Conservation (phyloP, 176 grass and related monocot genomes). For the Panicum miliaceum region DNA sequence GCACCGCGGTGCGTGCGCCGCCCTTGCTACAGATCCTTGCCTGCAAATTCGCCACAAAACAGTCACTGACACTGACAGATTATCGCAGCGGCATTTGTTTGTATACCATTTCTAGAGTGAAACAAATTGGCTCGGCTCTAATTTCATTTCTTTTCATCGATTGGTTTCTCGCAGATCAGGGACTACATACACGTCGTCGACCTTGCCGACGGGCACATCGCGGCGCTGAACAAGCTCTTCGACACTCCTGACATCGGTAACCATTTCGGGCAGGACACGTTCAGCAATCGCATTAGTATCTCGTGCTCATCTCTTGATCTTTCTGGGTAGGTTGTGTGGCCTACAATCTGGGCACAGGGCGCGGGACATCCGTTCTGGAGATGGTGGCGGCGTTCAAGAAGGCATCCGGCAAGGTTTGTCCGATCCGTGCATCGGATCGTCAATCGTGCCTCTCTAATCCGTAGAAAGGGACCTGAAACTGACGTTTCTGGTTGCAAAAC, state of each 20-base stretch:
- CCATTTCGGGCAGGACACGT: neutral
- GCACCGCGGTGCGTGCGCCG: slow-evolving; percentile 57
- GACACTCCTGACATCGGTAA: slow-evolving; percentile 57
- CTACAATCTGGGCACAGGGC: slow-evolving; percentile 84
- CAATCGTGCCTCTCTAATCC: neutral
- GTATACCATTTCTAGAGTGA: neutral
- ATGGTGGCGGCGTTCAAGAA: slow-evolving; percentile 85
- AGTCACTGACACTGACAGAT: neutral
- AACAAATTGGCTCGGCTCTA: neutral
- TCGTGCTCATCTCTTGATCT: neutral
- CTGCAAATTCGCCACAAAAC: neutral
- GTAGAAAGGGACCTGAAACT: slow-evolving; percentile 13
- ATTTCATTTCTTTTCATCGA: neutral
- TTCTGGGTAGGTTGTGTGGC: slow-evolving; percentile 69
- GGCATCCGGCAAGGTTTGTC: slow-evolving; percentile 76
- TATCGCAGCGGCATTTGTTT: neutral
- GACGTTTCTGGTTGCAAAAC: slow-evolving; percentile 50
- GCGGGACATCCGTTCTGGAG: slow-evolving; percentile 87
- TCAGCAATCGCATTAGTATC: neutral
- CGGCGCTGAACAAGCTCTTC: slow-evolving; percentile 82
- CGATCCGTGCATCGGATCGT: neutral
- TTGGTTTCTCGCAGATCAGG: slow-evolving; percentile 61
- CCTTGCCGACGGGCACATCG: slow-evolving; percentile 89
- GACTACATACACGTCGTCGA: slow-evolving; percentile 97
- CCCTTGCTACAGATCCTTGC: neutral